These are phyloP conservation scores for Monosporascus sp. DNA, from an alignment of 2,329 filamentous ascomycete species.

Conservation along the genomic window DNA sequence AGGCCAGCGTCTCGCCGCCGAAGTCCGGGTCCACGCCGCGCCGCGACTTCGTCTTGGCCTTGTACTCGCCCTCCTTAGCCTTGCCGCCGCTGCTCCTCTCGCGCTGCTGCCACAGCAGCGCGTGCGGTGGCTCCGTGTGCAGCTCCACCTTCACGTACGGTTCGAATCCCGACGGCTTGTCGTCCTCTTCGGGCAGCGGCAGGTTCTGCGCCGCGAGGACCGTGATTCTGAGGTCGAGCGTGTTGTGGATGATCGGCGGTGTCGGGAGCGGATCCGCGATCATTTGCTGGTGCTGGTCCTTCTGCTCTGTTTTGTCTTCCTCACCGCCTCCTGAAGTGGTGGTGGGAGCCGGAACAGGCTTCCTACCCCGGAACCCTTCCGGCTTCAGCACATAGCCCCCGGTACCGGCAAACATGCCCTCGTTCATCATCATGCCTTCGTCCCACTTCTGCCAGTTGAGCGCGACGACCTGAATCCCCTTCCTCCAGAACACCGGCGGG, in stretches of 20 bases:
- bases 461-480: constrained; percentile 84
- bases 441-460: constrained; percentile 93
- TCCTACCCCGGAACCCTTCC: constrained; percentile 41
- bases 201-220: constrained; percentile 73
- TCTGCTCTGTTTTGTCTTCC: constrained; percentile 19
- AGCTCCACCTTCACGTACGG: constrained; percentile 82
- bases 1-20: constrained; percentile 49
- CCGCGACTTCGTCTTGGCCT: constrained; percentile 53
- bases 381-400: constrained; percentile 87
- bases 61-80: constrained; percentile 52
- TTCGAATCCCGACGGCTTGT: constrained; percentile 52
- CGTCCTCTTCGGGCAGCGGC: constrained; percentile 54
- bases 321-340: constrained; percentile 15
- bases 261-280: constrained; percentile 11
- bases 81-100: constrained; percentile 37
- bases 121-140: constrained; percentile 59
- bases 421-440: constrained; percentile 92
- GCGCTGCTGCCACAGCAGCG: constrained; percentile 9
- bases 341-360: constrained; percentile 12
- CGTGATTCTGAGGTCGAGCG: constrained; percentile 64
- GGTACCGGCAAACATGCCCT: constrained; percentile 82
- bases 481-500: constrained; percentile 78
- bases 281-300: neutral
- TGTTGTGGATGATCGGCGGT: constrained; percentile 43
- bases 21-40: constrained; percentile 61